Base-by-base conservation (phyloP, 2,329 filamentous ascomycete species). In the Juglanconis oblonga region DNA sequence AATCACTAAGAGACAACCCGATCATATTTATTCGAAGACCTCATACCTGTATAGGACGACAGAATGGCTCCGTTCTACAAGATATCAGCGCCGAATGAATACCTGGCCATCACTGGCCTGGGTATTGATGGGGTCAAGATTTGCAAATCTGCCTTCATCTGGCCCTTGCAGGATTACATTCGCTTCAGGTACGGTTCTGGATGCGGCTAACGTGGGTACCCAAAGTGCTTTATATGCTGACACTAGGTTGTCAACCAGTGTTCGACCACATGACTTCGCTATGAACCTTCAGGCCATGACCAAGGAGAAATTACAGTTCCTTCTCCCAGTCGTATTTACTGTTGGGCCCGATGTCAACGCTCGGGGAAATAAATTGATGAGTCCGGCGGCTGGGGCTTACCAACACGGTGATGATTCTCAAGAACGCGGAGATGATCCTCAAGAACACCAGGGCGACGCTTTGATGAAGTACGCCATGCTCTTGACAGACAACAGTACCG, bases 251-350 rank as follows among this genome's bases (percentile, higher is more conserved):
- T 7, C 8, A n/a, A 56, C 75, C 78, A 84, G 80, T 63, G 87
- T 90, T 68, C 87, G 87, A 65, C 89, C 89, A 0, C 90, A 91
- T 70, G 91, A 96, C 74, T 94, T 95, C 74, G 85, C 84, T 61
- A 90, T 96, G 81, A 87, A 87, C 59, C 78, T 96, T 1, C 90
- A 93, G 71, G 91, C 91, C 59, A 96, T 96, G 91, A 96, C 91
- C 17, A 86, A 88, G 67, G 92, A 96, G 77, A 96, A 96, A 73
- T 81, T 95, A 3, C 89, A 93, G 64, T 93, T 95, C 71, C 81
- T 87, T 5, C 82, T 95, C 0, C 91, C 91, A 2, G 90, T 92
- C 10, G 90, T 95, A 64, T 95, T 95, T 76, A 95, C 91, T 42
- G 88, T 95, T 62, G 91, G 91, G 13, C 91, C 92, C 0, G 86